Conservation (phyloP, 2,329 filamentous ascomycete species). For the Paraphaeosphaeria sporulosa region DNA sequence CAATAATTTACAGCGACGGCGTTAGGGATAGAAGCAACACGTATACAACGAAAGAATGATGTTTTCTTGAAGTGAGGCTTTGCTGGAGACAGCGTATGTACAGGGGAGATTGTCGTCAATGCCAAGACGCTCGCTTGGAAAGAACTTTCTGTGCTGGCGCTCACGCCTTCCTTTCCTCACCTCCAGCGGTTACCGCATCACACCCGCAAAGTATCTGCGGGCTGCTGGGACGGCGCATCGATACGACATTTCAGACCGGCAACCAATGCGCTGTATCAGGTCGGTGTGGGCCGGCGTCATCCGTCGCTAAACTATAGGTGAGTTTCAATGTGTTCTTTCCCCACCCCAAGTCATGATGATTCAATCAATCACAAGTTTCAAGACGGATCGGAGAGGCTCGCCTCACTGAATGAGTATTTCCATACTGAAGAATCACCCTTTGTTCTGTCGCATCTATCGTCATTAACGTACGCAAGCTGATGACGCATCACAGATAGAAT, state of each 20-base stretch:
- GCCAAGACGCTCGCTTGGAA: slow-evolving; percentile 14
- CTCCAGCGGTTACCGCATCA: background rate
- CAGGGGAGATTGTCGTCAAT: background rate
- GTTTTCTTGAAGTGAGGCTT: background rate
- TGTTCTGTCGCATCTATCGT: background rate
- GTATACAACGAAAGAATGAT: background rate
- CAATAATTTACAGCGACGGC: background rate
- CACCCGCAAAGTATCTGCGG: background rate
- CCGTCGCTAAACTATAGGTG: slow-evolving; percentile 3
- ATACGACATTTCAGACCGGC: background rate
- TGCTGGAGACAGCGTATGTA: background rate
- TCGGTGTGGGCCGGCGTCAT: background rate
- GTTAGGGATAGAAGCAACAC: background rate
- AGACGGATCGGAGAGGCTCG: slow-evolving; percentile 46
- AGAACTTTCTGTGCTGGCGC: slow-evolving; percentile 5
- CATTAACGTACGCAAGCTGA: background rate
- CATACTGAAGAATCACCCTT: slow-evolving; percentile 15
- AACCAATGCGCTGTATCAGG: background rate
- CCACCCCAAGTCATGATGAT: slow-evolving; percentile 34
- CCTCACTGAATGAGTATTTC: slow-evolving; percentile 38
- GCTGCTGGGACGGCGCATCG: background rate
- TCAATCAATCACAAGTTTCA: slow-evolving; percentile 41
- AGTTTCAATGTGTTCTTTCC: background rate
- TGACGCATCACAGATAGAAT: slow-evolving; percentile 16
- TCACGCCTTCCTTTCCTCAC: background rate